phyloP scores from a whole-genome alignment of 441 rosid genomes.

The Brassica balearica region DNA sequence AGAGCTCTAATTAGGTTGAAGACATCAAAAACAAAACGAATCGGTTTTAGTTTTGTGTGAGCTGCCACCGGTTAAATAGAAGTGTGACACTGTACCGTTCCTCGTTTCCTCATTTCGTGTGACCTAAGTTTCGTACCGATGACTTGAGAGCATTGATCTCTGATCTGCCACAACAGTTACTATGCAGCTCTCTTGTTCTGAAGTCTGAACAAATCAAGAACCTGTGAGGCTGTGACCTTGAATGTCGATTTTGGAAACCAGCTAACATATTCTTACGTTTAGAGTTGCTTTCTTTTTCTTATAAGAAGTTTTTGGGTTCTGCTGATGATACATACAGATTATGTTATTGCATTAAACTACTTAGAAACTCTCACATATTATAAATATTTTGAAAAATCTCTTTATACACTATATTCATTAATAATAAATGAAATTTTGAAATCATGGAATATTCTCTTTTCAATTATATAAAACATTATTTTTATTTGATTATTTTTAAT shows the following conservation, averaged over 20 bases:
- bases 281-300: no score
- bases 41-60: neutral
- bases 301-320: no score
- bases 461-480: no score
- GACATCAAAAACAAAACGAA: neutral
- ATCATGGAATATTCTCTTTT: no score
- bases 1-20: neutral
- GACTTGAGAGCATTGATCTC: neutral
- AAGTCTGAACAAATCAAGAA: neutral
- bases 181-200: neutral
- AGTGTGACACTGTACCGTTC: neutral
- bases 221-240: neutral
- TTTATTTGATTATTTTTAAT: no score
- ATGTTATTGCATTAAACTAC: no score
- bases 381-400: no score
- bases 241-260: neutral
- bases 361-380: no score
- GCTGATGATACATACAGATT: no score
- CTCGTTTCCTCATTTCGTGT: neutral
- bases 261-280: no score
- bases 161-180: neutral
- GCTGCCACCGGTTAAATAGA: neutral
- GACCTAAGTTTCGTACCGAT: neutral
- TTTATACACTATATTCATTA: no score
- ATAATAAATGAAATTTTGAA: no score